A percentile compares a stretch with the other conserved stretches of the same genome.
phyloP scores from a whole-genome alignment of 2,329 filamentous ascomycete species.

The Pseudocercospora fijiensis region DNA sequence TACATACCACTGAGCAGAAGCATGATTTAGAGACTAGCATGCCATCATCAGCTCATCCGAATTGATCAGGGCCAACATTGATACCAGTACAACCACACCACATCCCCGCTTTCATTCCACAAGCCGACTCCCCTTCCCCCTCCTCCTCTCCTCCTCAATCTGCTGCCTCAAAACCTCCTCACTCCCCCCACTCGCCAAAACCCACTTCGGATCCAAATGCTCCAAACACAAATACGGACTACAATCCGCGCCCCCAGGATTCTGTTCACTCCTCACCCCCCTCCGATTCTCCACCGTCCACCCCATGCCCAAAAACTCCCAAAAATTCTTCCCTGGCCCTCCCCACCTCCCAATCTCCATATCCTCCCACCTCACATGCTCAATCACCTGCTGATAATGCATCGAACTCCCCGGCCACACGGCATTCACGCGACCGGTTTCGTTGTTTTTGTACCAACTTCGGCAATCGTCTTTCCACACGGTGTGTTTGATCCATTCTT shows the following conservation, averaged over 20 bases:
- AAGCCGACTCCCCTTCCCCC: conserved; percentile 4
- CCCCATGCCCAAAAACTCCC: conserved; percentile 47
- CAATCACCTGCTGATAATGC: conserved; percentile 48
- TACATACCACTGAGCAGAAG: too few relatives aligned
- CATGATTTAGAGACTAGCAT: too few relatives aligned
- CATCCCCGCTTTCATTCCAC: not conserved
- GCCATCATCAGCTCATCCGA: too few relatives aligned
- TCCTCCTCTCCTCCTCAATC: conserved; percentile 21
- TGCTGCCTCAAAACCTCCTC: conserved; percentile 25
- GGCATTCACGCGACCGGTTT: conserved; percentile 47
- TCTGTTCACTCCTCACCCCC: conserved; percentile 9
- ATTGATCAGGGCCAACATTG: not conserved
- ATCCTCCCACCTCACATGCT: conserved; percentile 45
- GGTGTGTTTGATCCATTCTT: conserved; percentile 51
- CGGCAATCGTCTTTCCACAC: conserved; percentile 51
- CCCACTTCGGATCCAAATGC: conserved; percentile 47
- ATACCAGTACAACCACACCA: not conserved
- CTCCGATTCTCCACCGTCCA: conserved; percentile 37
- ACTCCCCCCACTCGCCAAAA: conserved; percentile 31
- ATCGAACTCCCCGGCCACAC: conserved; percentile 54
- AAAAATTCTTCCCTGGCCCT: conserved; percentile 41
- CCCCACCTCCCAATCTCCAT: conserved; percentile 45
- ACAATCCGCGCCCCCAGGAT: conserved; percentile 33
- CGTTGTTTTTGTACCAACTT: conserved; percentile 47
- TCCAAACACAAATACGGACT: conserved; percentile 43